Evolutionary conservation across 164 flowering plant species (phyloP), one percentile per base, ranked within the genome.

Genomic region (Saururus chinensis): DNA sequence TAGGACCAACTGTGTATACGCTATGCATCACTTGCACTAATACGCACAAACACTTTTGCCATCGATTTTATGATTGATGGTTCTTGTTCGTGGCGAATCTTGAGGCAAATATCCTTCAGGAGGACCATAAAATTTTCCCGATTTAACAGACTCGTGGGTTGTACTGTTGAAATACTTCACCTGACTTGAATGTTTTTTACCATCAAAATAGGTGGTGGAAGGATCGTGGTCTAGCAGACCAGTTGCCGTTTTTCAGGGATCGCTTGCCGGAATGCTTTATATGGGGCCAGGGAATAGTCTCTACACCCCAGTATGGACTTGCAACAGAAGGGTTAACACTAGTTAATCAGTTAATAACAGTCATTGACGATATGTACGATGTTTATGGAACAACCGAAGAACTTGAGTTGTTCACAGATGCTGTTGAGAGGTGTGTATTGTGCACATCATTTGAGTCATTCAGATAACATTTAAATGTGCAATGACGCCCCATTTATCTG

Each of bases 191-290:
- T 30, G 6, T 30, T 30, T 30, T 30, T 6, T 6, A 30, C 37
- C 6, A 6, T 30, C 6, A 6, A 30, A 30, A 7, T 60, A 80
- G 84, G 70, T 79, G 85, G 82, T 79, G 84, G 84, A 74, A 49
- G 22, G 61, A 68, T 61, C 61, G 70, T 48, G 77, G 74, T 12
- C 54, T 69, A 0, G 63, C 68, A 16, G 25, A 56, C 12, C 62
- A 66, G 17, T 42, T 81, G 64, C 53, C 45, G 59, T 81, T 81
- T 55, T 25, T 20, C 1, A 61, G 63, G 26, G 54, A 61, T 30
- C 63, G 63, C 9, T 35, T 63, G n/a, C 23, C 22, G 9, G 65
- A 63, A 53, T 63, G 65, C 21, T 53, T 53, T 23, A 13, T 53
- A 35, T 53, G 59, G 65, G 51, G 25, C 8, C 0, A 37, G 2